Percentiles rank a stretch among this genome's conserved stretches.
Conservation (phyloP, 768 basidiomycete species). For the Russula compacta region DNA sequence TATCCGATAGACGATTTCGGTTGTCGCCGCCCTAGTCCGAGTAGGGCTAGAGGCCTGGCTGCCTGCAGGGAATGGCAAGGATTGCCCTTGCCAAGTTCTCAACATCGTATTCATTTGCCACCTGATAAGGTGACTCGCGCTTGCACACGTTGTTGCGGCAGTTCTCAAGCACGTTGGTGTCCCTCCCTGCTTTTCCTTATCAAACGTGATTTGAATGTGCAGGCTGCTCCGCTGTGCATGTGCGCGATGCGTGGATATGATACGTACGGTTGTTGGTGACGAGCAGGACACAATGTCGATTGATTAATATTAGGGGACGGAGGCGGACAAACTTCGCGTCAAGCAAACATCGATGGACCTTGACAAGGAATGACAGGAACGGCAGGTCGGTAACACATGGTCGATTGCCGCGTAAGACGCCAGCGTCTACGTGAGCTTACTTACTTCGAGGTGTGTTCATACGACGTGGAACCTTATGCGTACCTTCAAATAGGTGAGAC, state of each 20-base stretch:
- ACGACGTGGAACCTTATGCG: not conserved
- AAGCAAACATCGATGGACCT: no score
- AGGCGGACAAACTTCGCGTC: constrained; percentile 2
- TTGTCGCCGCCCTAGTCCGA: no score
- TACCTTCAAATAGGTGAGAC: constrained; percentile 5
- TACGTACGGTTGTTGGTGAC: no score
- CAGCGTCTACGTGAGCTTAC: not conserved
- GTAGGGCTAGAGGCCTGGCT: no score
- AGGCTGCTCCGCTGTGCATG: not conserved
- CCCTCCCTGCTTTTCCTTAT: not conserved
- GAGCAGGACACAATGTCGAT: no score
- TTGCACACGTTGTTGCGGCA: not conserved
- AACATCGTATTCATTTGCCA: not conserved
- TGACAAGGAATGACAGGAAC: not conserved
- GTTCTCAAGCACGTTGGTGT: not conserved
- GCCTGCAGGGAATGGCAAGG: not conserved
- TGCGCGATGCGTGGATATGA: no score
- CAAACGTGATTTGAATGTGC: not conserved
- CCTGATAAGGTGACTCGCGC: not conserved
- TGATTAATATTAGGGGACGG: no score
- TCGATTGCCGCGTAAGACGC: constrained; percentile 1
- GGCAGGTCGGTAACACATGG: constrained; percentile 4
- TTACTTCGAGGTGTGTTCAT: not conserved
- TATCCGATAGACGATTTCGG: not conserved
- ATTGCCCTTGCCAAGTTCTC: not conserved